Conservation (phyloP, 129 eudicot species). For the Ambrosia trifida region DNA sequence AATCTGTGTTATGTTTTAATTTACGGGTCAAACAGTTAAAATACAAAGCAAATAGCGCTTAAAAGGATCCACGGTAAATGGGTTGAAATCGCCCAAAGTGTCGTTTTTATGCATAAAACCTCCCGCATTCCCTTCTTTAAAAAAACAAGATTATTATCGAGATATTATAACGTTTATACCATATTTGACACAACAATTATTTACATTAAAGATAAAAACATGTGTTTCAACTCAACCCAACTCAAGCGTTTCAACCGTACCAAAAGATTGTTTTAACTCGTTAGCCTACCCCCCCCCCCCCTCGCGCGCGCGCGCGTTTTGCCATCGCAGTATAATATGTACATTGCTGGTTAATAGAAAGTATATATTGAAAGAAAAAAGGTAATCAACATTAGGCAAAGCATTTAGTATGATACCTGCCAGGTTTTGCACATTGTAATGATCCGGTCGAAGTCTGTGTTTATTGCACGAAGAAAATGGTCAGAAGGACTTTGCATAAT, state of each 20-base stretch:
- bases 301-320: no score
- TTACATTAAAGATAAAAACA: background rate
- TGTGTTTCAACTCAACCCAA: background rate
- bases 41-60: background rate
- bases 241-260: background rate
- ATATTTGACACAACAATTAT: background rate
- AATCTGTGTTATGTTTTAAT: background rate
- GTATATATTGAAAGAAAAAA: background rate
- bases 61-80: background rate
- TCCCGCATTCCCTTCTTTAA: background rate
- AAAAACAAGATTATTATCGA: background rate
- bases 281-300: background rate
- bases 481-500: slow-evolving; percentile 98
- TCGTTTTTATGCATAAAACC: background rate
- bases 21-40: background rate
- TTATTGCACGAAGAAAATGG: slow-evolving; percentile 93
- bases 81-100: background rate
- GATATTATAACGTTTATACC: background rate
- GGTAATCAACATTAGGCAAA: background rate
- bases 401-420: slow-evolving; percentile 53
- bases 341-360: background rate
- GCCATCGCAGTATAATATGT: background rate
- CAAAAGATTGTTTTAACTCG: background rate
- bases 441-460: slow-evolving; percentile 86
- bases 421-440: slow-evolving; percentile 90